A percentile compares a stretch with the other conserved stretches of the same genome.
These are phyloP conservation scores for Ophryocystis elektroscirrha DNA, from an alignment of 169 alveolate species.

Conservation along the genomic window DNA sequence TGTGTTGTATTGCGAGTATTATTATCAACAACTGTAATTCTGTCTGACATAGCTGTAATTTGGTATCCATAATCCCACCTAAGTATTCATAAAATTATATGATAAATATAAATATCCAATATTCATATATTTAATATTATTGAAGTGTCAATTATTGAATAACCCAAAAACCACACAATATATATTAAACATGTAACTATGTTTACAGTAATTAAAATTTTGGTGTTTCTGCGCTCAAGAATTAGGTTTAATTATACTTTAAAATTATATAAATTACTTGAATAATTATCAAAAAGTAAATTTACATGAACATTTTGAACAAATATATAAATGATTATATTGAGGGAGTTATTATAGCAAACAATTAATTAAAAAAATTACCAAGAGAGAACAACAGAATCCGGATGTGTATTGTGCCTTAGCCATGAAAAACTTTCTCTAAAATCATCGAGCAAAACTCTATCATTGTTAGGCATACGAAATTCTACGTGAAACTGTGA, in stretches of 20 bases:
- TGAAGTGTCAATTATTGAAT: neutral
- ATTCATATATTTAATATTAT: neutral
- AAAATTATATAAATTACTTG: neutral
- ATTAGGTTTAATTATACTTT: neutral
- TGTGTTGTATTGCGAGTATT: conserved; percentile 92
- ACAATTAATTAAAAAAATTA: neutral
- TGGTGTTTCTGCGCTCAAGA: neutral
- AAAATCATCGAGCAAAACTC: conserved; percentile 79
- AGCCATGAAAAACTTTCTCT: conserved; percentile 95
- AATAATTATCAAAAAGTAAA: neutral
- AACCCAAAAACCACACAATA: neutral
- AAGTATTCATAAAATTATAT: neutral
- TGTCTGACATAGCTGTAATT: conserved; percentile 74
- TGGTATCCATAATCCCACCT: conserved; percentile 97
- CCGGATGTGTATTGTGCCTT: conserved; percentile 68
- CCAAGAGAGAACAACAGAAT: conserved; percentile 82
- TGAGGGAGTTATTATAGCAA: neutral
- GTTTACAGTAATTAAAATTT: neutral
- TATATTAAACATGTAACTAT: neutral
- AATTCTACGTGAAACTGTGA: too few species aligned
- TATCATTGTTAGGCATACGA: conserved; percentile 44
- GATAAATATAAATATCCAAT: neutral
- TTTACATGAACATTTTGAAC: neutral
- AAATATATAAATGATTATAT: neutral
- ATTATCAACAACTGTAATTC: conserved; percentile 88